Percentiles rank a stretch among this genome's conserved stretches.
phyloP scores from a whole-genome alignment of 2,329 filamentous ascomycete genomes.

The Zymoseptoria tritici region DNA sequence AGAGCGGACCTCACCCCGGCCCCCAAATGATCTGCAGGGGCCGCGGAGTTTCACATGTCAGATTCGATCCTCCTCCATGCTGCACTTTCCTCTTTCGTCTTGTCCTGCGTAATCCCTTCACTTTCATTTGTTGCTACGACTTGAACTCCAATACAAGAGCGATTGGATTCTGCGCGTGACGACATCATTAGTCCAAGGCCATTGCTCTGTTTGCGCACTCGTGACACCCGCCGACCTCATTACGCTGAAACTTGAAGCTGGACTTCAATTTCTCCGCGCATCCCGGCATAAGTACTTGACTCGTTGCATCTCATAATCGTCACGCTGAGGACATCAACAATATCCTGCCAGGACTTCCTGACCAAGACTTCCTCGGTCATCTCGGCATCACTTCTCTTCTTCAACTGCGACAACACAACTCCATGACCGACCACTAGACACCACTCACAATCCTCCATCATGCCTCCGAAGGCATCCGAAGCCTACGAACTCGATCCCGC shows the following conservation, averaged over 20 bases:
- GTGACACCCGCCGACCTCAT: no score
- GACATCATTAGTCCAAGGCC: no score
- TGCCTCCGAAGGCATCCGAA: slow-evolving; percentile 24
- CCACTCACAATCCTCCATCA: slow-evolving; percentile 4
- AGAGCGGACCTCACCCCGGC: no score
- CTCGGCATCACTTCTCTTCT: background rate
- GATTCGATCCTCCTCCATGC: no score
- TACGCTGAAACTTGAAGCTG: background rate
- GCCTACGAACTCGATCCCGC: slow-evolving; percentile 24
- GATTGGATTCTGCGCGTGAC: no score
- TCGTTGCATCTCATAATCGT: background rate
- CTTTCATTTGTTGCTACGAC: no score
- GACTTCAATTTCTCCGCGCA: background rate
- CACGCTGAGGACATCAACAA: background rate
- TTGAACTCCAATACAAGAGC: no score
- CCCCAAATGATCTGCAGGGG: no score
- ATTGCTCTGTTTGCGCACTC: background rate
- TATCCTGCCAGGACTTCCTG: background rate
- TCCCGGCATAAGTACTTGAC: background rate
- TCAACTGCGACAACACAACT: background rate
- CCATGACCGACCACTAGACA: background rate
- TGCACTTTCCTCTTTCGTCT: no score
- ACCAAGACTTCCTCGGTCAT: background rate
- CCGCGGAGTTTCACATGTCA: no score
- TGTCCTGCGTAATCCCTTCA: no score